These are phyloP conservation scores for Marvania coccoides DNA, from an alignment of 139 green algal genomes.

Conservation along the genomic window DNA sequence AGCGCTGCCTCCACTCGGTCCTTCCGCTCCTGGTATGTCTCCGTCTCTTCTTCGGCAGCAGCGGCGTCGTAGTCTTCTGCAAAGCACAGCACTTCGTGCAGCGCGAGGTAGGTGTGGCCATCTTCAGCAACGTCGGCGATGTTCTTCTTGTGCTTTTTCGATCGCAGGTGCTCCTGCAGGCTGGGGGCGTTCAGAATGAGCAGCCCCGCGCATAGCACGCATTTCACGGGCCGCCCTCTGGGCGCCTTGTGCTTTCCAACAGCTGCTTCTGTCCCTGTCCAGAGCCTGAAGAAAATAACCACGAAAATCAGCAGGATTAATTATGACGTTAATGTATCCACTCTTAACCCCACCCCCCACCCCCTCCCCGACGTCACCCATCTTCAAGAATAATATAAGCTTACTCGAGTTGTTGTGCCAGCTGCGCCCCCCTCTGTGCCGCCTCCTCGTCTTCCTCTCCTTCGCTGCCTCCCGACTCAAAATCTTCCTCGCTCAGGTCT, in stretches of 20 bases:
- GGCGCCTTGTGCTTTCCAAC: not conserved
- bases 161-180: not conserved
- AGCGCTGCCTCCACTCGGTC: not conserved
- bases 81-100: not conserved
- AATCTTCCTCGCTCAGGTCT: not conserved
- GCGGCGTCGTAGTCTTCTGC: not conserved
- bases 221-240: not conserved
- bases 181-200: not conserved
- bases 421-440: not conserved
- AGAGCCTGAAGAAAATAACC: not conserved
- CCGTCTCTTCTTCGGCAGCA: not conserved
- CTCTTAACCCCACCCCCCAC: too few species aligned
- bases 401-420: not conserved
- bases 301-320: not conserved
- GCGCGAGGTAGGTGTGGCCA: not conserved
- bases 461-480: not conserved
- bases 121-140: not conserved
- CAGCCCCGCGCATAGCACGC: not conserved
- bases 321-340: too few species aligned
- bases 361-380: too few species aligned
- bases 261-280: not conserved
- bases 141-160: not conserved
- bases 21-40: not conserved
- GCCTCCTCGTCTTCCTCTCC: not conserved
- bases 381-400: too few species aligned